phyloP scores from a whole-genome alignment of 2,329 filamentous ascomycete genomes.

The Fusarium drepaniforme region DNA sequence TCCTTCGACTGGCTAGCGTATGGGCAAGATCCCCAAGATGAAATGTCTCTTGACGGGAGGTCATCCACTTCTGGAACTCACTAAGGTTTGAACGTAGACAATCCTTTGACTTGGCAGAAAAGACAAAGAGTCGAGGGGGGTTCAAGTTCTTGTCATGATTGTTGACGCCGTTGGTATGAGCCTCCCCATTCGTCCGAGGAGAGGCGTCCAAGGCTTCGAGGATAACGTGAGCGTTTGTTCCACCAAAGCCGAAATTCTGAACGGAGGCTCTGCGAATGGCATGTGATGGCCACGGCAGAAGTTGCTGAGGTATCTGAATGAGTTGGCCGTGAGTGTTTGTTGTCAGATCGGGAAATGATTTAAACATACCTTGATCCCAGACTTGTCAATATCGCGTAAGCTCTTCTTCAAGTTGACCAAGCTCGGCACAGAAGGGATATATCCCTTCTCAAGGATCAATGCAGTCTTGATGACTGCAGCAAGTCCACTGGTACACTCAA shows the following conservation, averaged over 20 bases:
- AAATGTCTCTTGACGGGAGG: not conserved
- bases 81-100: not conserved
- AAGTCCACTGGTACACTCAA: conserved; percentile 19
- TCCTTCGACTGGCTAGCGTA: not conserved
- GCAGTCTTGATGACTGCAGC: conserved; percentile 22
- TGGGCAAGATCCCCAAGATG: not conserved
- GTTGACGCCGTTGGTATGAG: not conserved
- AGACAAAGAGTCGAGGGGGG: not conserved
- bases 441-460: conserved; percentile 22
- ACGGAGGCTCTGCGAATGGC: not conserved
- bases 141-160: no score
- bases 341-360: not conserved
- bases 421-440: conserved; percentile 15
- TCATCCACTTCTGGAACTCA: not conserved
- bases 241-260: conserved; percentile 18
- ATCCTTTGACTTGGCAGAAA: not conserved
- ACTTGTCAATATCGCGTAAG: not conserved
- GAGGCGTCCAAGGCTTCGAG: not conserved
- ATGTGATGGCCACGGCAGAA: not conserved
- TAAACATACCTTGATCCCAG: conserved; percentile 10
- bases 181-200: not conserved
- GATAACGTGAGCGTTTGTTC: conserved; percentile 14
- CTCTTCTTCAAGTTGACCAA: conserved; percentile 14
- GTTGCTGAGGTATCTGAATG: not conserved
- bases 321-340: not conserved